phyloP scores from a whole-genome alignment of 257 asterid genomes.

The Lycium barbarum region DNA sequence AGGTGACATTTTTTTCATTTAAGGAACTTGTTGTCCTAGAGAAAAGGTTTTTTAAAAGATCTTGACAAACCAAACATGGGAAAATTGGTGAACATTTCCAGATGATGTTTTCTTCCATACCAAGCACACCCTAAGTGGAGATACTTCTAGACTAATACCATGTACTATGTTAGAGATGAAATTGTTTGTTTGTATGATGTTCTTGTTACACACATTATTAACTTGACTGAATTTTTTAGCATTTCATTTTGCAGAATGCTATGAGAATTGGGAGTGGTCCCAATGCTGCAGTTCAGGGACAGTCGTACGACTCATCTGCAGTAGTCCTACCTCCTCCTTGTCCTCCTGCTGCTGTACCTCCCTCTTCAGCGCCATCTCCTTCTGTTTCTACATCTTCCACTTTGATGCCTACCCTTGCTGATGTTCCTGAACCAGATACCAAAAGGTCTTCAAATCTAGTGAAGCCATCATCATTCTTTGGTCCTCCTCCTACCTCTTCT shows the following conservation, averaged over 20 bases:
- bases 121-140: neutral
- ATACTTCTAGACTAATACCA: neutral
- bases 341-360: slow-evolving; percentile 52
- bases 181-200: neutral
- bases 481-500: slow-evolving; percentile 70
- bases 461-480: slow-evolving; percentile 83
- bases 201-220: neutral
- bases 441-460: slow-evolving; percentile 69
- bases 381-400: slow-evolving; percentile 57
- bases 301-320: slow-evolving; percentile 54
- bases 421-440: slow-evolving; percentile 51
- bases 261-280: slow-evolving; percentile 64
- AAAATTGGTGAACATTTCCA: too few relatives aligned
- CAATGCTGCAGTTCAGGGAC: slow-evolving; percentile 54
- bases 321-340: slow-evolving; percentile 48
- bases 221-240: neutral
- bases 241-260: slow-evolving; percentile 58
- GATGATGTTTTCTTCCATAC: too few relatives aligned
- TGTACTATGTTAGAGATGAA: neutral
- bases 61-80: too few relatives aligned
- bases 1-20: too few relatives aligned
- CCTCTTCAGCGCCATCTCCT: slow-evolving; percentile 51
- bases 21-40: too few relatives aligned
- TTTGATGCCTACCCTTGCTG: slow-evolving; percentile 63
- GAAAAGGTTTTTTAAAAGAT: too few relatives aligned